Evolutionary conservation across 2,329 filamentous ascomycete genomes (phyloP).

Genomic region (Fusarium equiseti): DNA sequence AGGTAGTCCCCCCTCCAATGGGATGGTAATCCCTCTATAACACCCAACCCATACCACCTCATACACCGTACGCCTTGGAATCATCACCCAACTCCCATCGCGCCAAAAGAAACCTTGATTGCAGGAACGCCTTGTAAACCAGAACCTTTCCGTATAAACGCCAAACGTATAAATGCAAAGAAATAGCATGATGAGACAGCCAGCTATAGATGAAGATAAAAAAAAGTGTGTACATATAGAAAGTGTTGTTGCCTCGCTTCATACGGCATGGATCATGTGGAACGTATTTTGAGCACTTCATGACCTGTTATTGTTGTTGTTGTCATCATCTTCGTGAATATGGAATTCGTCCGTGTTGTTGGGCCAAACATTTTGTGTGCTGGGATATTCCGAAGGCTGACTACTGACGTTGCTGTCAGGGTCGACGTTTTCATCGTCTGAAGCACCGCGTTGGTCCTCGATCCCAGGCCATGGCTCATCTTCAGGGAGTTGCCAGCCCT

Average conservation of each 20-base stretch:
- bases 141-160: conserved; percentile 23
- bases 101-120: conserved; percentile 6
- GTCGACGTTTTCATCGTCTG: conserved; percentile 65
- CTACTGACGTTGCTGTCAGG: conserved; percentile 60
- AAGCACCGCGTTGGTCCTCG: conserved; percentile 61
- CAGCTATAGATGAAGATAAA: not conserved
- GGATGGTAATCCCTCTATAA: not conserved
- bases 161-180: conserved; percentile 22
- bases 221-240: conserved; percentile 8
- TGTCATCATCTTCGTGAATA: conserved; percentile 57
- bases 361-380: conserved; percentile 60
- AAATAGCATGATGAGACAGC: conserved; percentile 12
- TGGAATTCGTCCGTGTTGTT: conserved; percentile 50
- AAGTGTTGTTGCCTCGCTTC: conserved; percentile 13
- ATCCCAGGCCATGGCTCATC: conserved; percentile 70
- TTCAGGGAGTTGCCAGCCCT: conserved; percentile 57
- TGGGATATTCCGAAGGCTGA: conserved; percentile 68
- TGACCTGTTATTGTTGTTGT: conserved; percentile 12
- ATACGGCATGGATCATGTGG: conserved; percentile 19
- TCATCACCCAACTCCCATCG: conserved; percentile 3
- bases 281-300: conserved; percentile 22
- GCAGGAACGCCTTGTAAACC: conserved; percentile 34
- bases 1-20: conserved; percentile 8
- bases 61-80: conserved; percentile 4
- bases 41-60: conserved; percentile 5